Evolutionary conservation across 352 stramenopile species (phyloP).

Genomic region (Phytopythium helicoides): DNA sequence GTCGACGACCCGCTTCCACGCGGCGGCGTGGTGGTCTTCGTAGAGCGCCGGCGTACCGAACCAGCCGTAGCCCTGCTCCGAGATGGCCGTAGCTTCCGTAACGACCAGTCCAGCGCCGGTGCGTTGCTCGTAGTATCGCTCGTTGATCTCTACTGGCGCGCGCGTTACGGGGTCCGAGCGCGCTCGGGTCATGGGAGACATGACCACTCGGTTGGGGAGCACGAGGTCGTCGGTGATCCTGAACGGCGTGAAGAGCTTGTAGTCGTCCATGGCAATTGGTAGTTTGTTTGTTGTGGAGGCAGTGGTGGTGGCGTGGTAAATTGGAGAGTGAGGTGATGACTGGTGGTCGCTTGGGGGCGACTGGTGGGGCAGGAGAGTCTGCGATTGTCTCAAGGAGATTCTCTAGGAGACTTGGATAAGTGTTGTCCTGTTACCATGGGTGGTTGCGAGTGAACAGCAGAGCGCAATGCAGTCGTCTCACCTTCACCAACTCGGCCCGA

Average conservation of each 20-base stretch:
- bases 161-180: slow-evolving; percentile 31
- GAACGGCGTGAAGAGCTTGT: slow-evolving; percentile 38
- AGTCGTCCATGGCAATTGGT: too few relatives aligned
- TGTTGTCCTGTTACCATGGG: too few relatives aligned
- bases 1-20: slow-evolving; percentile 51
- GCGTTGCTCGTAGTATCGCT: slow-evolving; percentile 40
- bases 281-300: too few relatives aligned
- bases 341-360: too few relatives aligned
- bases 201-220: slow-evolving; percentile 26
- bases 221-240: slow-evolving; percentile 30
- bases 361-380: too few relatives aligned
- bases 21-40: slow-evolving; percentile 24
- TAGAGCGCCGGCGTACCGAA: slow-evolving; percentile 49
- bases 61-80: slow-evolving; percentile 18
- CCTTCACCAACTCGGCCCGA: too few relatives aligned
- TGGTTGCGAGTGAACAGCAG: too few relatives aligned
- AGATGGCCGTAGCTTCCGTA: slow-evolving; percentile 35
- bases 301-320: too few relatives aligned
- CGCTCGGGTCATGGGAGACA: slow-evolving; percentile 21
- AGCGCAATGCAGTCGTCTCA: too few relatives aligned
- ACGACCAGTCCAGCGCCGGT: slow-evolving; percentile 39
- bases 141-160: slow-evolving; percentile 13
- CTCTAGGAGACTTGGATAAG: too few relatives aligned
- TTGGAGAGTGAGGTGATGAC: too few relatives aligned
- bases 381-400: too few relatives aligned